Conservation (phyloP, 2,329 filamentous ascomycete species). For the Exophiala sp. region DNA sequence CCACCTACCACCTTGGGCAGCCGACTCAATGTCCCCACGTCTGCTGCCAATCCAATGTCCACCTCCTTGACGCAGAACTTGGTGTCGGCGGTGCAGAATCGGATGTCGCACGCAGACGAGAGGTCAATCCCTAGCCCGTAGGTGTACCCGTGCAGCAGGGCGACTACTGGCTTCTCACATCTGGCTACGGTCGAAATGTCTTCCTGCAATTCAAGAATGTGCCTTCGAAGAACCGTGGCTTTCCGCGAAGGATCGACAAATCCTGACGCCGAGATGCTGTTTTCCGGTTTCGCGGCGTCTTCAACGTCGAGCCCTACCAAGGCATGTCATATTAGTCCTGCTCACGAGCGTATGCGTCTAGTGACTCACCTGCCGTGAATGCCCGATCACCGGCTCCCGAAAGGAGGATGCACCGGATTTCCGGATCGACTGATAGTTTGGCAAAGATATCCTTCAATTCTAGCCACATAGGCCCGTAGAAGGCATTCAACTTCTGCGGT, state of each 20-base stretch:
- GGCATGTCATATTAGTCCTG: background rate
- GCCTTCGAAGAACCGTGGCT: conserved; percentile 56
- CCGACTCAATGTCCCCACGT: conserved; percentile 44
- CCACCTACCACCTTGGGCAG: conserved; percentile 44
- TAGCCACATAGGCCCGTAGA: conserved; percentile 76
- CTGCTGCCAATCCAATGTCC: conserved; percentile 46
- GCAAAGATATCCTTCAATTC: conserved; percentile 69
- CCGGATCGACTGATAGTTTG: conserved; percentile 63
- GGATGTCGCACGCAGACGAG: conserved; percentile 39
- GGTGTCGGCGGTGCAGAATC: conserved; percentile 36
- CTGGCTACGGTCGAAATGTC: conserved; percentile 70
- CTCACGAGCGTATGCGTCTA: too few species aligned
- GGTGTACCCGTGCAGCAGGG: conserved; percentile 69
- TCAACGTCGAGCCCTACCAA: conserved; percentile 70
- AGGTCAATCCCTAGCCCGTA: conserved; percentile 72
- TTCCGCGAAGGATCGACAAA: conserved; percentile 57
- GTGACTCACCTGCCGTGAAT: conserved; percentile 54
- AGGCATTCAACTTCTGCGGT: conserved; percentile 80
- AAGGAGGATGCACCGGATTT: conserved; percentile 70
- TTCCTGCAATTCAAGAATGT: conserved; percentile 74
- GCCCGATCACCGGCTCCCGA: conserved; percentile 75
- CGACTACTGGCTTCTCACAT: conserved; percentile 89
- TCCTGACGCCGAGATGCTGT: conserved; percentile 36
- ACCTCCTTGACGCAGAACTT: conserved; percentile 45
- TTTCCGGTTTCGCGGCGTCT: conserved; percentile 53